Evolutionary conservation across 2,329 filamentous ascomycete species (phyloP), one percentile per base, ranked within the genome.

Genomic region (Nothophaeocryptopus gaeumannii): DNA sequence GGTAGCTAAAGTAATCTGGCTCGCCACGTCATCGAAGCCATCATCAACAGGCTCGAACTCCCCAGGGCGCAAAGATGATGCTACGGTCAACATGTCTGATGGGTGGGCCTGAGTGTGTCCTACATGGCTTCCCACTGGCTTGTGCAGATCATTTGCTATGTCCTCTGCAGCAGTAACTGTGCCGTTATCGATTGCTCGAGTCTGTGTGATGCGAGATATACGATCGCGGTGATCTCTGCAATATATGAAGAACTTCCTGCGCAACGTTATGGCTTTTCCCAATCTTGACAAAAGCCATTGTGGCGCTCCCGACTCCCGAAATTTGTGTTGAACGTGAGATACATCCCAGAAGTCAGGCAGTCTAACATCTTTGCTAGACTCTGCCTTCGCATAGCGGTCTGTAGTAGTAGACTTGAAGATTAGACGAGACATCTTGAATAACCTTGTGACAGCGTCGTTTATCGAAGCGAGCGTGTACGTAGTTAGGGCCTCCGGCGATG

Each of bases 371-470:
- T 16, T n/a, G 8, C 12, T 29, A 10, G 4, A 5, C 16, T 45
- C 30, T 5, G 47, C 47, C 26, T 30, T 30, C 4, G 35, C 29
- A 11, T 20, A 50, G 2, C 35, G 32, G 29, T 50, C 47, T 8
- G 33, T n/a, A 5, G 40, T 12, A 3, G 35, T 39, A 8, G 47
- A 29, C 8, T 15, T 45, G 2, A 8, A n/a, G 3, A 53, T 38
- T 15, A 50, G 10, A 4, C 13, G 30, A 8, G 50, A 33, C 2
- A 53, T 11, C 29, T 40, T 53, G 40, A 45, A 50, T 2, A 53
- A 40, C 10, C 46, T 5, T 5, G 32, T 29, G 20, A 53, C 37
- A 29, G 26, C n/a, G 13, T 53, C 50, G 11, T 31, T 15, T 2
- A 53, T 32, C 9, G 42, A 32, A 2, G 14, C 8, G 9, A 16